phyloP scores from a whole-genome alignment of 805 yeast genomes.

The Diddensiella santjacobensis region DNA sequence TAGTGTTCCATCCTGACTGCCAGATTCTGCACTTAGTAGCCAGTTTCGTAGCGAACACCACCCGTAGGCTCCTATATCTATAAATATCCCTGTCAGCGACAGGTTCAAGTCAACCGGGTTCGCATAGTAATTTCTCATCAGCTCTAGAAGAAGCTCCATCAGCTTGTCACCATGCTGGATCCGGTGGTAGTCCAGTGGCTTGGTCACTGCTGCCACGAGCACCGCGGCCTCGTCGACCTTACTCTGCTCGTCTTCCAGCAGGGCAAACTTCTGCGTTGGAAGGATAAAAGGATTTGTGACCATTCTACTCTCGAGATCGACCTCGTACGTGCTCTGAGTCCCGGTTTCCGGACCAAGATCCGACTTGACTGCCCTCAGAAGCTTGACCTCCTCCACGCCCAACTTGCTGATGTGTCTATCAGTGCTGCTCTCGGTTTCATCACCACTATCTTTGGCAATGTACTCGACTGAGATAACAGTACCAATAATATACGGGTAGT shows the following conservation, averaged over 20 bases:
- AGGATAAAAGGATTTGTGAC: constrained; percentile 7
- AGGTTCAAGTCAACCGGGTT: constrained; percentile 29
- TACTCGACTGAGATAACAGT: constrained; percentile 7
- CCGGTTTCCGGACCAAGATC: constrained; percentile 6
- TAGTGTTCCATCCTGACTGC: constrained; percentile 2
- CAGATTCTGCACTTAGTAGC: constrained; percentile 15
- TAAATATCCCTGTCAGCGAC: constrained; percentile 24
- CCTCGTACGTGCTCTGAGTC: constrained; percentile 1
- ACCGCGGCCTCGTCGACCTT: constrained; percentile 3
- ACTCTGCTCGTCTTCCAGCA: constrained; percentile 14
- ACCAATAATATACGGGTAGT: constrained; percentile 26
- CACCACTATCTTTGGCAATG: neutral
- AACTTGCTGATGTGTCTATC: neutral
- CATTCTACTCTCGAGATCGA: constrained; percentile 11
- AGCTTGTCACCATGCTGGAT: constrained; percentile 9
- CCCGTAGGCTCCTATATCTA: constrained; percentile 25
- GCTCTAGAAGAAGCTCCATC: neutral
- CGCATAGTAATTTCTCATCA: constrained; percentile 20
- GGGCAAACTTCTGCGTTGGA: constrained; percentile 4
- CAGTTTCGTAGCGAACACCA: constrained; percentile 25
- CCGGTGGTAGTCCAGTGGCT: constrained; percentile 2
- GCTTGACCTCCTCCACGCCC: constrained; percentile 4
- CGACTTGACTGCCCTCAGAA: constrained; percentile 2
- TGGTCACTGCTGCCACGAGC: neutral
- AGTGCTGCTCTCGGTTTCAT: neutral